These are phyloP conservation scores for Mycena crocata DNA, from an alignment of 768 basidiomycete species.

Conservation along the genomic window DNA sequence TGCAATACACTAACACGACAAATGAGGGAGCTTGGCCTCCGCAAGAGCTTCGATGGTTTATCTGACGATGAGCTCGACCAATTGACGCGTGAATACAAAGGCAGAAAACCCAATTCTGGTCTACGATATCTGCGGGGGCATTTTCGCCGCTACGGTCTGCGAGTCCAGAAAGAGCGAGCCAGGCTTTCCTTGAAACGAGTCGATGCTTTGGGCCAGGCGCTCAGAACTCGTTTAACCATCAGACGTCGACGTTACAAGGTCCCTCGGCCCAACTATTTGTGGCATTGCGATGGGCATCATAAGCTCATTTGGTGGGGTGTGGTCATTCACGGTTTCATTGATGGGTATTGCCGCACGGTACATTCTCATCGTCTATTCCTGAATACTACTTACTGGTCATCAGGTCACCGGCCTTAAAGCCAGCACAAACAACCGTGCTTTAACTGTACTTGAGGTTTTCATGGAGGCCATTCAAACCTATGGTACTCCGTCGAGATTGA, in stretches of 20 bases:
- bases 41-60: background rate
- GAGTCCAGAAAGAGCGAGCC: background rate
- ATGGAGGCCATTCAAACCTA: conserved; percentile 27
- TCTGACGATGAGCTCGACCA: background rate
- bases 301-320: no score
- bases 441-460: conserved; percentile 32
- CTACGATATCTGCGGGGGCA: background rate
- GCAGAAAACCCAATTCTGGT: background rate
- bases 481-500: conserved; percentile 37
- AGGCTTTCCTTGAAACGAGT: background rate
- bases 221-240: background rate
- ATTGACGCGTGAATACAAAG: background rate
- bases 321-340: no score
- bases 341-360: background rate
- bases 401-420: conserved; percentile 31
- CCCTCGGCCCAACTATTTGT: conserved; percentile 5
- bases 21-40: background rate
- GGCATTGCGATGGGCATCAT: no score
- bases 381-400: background rate
- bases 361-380: background rate
- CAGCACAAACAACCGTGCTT: conserved; percentile 27
- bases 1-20: background rate
- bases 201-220: conserved; percentile 1
- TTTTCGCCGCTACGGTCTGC: background rate
- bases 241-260: background rate